Conservation (phyloP, 2,329 filamentous ascomycete species). For the Verticillium nubilum region DNA sequence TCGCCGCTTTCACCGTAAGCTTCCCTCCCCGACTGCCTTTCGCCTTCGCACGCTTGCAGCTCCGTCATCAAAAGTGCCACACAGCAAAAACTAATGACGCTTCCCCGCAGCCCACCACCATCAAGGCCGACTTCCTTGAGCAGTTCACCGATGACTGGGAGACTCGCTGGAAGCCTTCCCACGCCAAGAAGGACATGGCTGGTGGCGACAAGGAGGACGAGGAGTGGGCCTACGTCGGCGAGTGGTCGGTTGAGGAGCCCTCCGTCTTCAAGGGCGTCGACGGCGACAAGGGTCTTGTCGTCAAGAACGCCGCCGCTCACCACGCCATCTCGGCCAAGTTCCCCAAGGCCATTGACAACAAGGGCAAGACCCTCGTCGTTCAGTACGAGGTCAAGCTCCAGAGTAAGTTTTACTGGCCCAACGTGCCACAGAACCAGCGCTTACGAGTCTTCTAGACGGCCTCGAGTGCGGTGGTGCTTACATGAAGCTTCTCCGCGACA, state of each 20-base stretch:
- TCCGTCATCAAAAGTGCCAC: not conserved
- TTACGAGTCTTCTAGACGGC: conserved; percentile 54
- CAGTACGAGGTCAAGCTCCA: conserved; percentile 99
- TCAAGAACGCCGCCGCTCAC: conserved; percentile 97
- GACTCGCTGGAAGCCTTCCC: conserved; percentile 84
- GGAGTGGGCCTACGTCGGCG: conserved; percentile 96
- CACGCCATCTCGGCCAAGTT: conserved; percentile 99
- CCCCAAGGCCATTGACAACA: conserved; percentile 93
- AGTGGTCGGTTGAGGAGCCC: conserved; percentile 96
- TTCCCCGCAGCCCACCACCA: conserved; percentile 63
- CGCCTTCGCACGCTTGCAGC: not conserved
- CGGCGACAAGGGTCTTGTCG: conserved; percentile 91
- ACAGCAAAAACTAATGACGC: not conserved
- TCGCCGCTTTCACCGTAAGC: conserved; percentile 86
- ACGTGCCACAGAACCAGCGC: not conserved
- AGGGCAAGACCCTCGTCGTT: conserved; percentile 92
- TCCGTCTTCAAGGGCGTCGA: conserved; percentile 84
- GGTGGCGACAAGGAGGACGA: conserved; percentile 74
- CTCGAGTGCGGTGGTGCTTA: conserved; percentile 98
- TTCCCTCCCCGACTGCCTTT: conserved; percentile 2
- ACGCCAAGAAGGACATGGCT: conserved; percentile 85
- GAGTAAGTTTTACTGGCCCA: conserved; percentile 53
- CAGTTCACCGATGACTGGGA: conserved; percentile 99
- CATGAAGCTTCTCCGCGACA: conserved; percentile 97
- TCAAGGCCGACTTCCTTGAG: conserved; percentile 95